Conservation (phyloP, 2,329 filamentous ascomycete genomes). For the Verticillium zaregamsianum region DNA sequence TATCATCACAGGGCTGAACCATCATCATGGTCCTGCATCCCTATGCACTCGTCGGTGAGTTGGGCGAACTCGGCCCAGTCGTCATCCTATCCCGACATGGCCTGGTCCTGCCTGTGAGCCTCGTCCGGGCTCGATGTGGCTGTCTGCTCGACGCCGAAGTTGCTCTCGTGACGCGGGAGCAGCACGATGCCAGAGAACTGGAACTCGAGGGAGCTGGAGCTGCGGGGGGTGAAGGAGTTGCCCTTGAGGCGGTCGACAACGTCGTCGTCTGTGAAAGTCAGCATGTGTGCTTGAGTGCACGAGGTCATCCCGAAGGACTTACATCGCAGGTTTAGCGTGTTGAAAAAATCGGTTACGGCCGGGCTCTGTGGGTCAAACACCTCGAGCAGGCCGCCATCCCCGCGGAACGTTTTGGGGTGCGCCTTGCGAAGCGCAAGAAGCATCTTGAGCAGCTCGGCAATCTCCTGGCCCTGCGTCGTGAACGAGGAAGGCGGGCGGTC, state of each 20-base stretch:
- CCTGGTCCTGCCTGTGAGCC: neutral
- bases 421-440: slow-evolving; percentile 57
- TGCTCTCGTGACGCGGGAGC: slow-evolving; percentile 22
- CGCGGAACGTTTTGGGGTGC: slow-evolving; percentile 47
- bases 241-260: slow-evolving; percentile 22
- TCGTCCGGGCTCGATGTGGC: neutral
- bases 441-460: slow-evolving; percentile 58
- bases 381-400: slow-evolving; percentile 42
- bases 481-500: slow-evolving; percentile 52
- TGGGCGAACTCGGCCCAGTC: neutral
- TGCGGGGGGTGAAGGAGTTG: slow-evolving; percentile 13
- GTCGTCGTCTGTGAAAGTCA: slow-evolving; percentile 13
- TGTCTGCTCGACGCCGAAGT: slow-evolving; percentile 1
- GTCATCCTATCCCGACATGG: neutral
- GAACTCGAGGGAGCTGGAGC: slow-evolving; percentile 47
- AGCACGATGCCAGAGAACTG: slow-evolving; percentile 45
- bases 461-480: slow-evolving; percentile 53
- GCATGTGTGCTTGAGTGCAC: neutral
- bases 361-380: slow-evolving; percentile 42
- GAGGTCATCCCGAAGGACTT: slow-evolving; percentile 22
- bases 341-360: slow-evolving; percentile 47
- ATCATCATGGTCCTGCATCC: neutral
- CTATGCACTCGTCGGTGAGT: neutral
- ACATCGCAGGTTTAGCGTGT: slow-evolving; percentile 54
- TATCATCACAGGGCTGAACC: neutral